phyloP scores from a whole-genome alignment of 2,329 filamentous ascomycete species.

The Neopestalotiopsis rosae region DNA sequence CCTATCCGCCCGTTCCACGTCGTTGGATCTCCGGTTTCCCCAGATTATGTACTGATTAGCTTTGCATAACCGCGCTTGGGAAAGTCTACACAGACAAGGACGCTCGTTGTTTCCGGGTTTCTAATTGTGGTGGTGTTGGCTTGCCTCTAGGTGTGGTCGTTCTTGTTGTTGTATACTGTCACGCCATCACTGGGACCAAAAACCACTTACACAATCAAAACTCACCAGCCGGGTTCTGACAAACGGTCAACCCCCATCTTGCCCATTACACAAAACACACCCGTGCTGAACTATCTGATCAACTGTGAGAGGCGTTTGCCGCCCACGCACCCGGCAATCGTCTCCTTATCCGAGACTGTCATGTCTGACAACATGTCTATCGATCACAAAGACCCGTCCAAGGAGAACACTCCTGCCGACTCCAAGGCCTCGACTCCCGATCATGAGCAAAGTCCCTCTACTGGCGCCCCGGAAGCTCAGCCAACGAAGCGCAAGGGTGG shows the following conservation, averaged over 20 bases:
- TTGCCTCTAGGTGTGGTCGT: background rate
- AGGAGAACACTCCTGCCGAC: constrained; percentile 68
- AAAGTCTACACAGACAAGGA: constrained; percentile 10
- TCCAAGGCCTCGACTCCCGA: constrained; percentile 67
- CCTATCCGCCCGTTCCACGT: constrained; percentile 35
- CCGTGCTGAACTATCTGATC: constrained; percentile 18
- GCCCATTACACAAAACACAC: constrained; percentile 14
- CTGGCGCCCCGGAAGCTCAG: constrained; percentile 54
- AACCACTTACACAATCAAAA: constrained; percentile 18
- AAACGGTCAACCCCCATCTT: constrained; percentile 9
- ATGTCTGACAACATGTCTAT: constrained; percentile 74
- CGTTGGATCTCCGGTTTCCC: constrained; percentile 45
- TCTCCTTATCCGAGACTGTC: constrained; percentile 44
- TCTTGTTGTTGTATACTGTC: constrained; percentile 17
- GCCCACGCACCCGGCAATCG: constrained; percentile 45
- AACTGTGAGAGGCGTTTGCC: constrained; percentile 42
- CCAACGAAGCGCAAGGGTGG: constrained; percentile 96
- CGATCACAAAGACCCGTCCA: constrained; percentile 61
- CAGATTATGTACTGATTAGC: constrained; percentile 50
- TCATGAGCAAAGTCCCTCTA: constrained; percentile 50
- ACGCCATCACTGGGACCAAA: constrained; percentile 20
- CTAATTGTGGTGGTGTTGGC: background rate
- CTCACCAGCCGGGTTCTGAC: background rate
- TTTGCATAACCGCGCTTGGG: constrained; percentile 34
- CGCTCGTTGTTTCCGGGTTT: constrained; percentile 5